Base-by-base conservation (phyloP, 139 green algal species). In the Chlorella ohadii region DNA sequence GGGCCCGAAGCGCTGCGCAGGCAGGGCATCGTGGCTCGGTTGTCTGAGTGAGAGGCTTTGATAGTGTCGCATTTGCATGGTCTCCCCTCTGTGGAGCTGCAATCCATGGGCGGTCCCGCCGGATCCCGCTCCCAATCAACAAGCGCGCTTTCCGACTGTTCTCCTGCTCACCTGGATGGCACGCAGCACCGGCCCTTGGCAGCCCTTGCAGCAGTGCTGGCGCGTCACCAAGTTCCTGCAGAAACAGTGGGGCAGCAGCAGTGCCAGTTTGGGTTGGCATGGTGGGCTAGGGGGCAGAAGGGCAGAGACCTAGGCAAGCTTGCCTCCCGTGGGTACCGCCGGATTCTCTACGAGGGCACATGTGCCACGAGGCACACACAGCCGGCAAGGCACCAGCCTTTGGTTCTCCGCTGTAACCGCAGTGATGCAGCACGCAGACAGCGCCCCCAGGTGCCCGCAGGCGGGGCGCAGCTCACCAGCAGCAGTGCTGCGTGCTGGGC, bases 171-270 rank as follows among this genome's bases (percentile, higher is more conserved):
- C 92, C 79, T 95, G 25, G 70, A 77, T 59, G 70, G 88, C 70
- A n/a, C 90, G 82, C 79, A 95, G 72, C n/a, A 95, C 76, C 23
- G 87, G 85, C 17, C 92, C 92, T 7, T 75, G 55, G 90, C 91
- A 94, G 55, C 87, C 85, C 72, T 88, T 92, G 72, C 82, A 67
- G 81, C 91, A 94, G 51, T 76, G 59, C 36, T 16, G 12, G 38
- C 91, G 85, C 4, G 72, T 55, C 25, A 94, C 91, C 57, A 87
- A 59, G 15, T 36, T 73, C 91, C 86, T 87, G 61, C 33, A 22
- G 75, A 57, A 85, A 2, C 9, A 22, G 3, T 22, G 70, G 38
- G 11, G 70, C 22, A 34, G 23, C 25, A 38, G 64, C 28, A 31
- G 28, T 17, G 28, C 1, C 28, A 7, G n/a, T 28, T n/a, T 23